Evolutionary conservation across 2,329 filamentous ascomycete species (phyloP).

Genomic region (Fusarium longipes): DNA sequence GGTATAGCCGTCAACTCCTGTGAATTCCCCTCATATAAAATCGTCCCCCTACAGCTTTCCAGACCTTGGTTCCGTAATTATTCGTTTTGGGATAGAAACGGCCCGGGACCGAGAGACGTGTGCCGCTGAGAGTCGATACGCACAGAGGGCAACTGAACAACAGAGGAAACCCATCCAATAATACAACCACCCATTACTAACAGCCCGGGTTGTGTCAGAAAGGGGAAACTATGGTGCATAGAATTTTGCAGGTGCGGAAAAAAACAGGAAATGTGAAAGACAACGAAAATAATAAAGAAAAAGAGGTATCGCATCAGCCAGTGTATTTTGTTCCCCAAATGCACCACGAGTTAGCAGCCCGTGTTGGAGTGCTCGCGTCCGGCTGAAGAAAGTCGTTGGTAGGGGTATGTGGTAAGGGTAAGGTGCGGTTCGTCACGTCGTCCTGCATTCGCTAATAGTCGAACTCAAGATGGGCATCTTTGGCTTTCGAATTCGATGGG

Average conservation of each 20-base stretch:
- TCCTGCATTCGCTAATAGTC: constrained; percentile 54
- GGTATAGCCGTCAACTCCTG: constrained; percentile 50
- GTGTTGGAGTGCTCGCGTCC: constrained; percentile 39
- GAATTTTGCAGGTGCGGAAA: constrained; percentile 48
- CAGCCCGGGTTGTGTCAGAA: constrained; percentile 46
- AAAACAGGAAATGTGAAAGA: constrained; percentile 41
- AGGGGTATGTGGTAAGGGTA: constrained; percentile 48
- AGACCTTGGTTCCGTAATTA: constrained; percentile 35
- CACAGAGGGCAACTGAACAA: constrained; percentile 47
- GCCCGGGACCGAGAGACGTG: constrained; percentile 31
- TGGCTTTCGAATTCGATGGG: constrained; percentile 47
- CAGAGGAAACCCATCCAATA: constrained; percentile 50
- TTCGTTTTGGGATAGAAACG: constrained; percentile 34
- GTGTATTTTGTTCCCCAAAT: constrained; percentile 41
- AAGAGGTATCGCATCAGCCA: constrained; percentile 53
- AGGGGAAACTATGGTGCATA: constrained; percentile 52
- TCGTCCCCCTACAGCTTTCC: constrained; percentile 39
- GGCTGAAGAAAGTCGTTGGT: constrained; percentile 44
- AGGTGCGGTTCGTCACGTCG: constrained; percentile 55
- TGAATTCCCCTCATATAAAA: constrained; percentile 41
- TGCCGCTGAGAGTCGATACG: constrained; percentile 35
- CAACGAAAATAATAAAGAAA: constrained; percentile 43
- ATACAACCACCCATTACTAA: constrained; percentile 53
- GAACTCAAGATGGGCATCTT: constrained; percentile 49
- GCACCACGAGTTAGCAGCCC: constrained; percentile 43